These are phyloP conservation scores for Irpex rosettiformis DNA, from an alignment of 1,284 basidiomycete genomes.

Conservation along the genomic window DNA sequence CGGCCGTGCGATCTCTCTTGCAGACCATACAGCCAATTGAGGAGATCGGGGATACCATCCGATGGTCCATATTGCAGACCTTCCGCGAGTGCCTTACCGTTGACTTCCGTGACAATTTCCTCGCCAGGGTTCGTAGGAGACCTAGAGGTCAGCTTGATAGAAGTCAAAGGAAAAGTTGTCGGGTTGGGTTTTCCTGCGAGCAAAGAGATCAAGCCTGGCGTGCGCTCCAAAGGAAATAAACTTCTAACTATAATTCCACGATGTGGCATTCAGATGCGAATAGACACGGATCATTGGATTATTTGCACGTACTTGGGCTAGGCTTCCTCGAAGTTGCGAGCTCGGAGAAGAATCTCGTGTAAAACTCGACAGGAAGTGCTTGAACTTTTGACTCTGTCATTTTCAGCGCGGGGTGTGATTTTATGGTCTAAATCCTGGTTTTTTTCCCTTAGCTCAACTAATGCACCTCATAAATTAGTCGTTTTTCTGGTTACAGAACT, in stretches of 20 bases:
- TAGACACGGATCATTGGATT: not conserved
- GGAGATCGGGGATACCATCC: constrained; percentile 60
- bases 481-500: no score
- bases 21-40: constrained; percentile 64
- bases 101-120: constrained; percentile 47
- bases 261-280: not conserved
- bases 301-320: constrained; percentile 51
- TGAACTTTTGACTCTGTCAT: constrained; percentile 1
- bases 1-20: constrained; percentile 67
- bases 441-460: no score
- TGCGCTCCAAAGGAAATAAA: constrained; percentile 74
- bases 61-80: constrained; percentile 82
- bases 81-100: constrained; percentile 52
- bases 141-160: constrained; percentile 57
- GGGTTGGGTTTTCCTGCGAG: constrained; percentile 89
- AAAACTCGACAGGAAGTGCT: constrained; percentile 45
- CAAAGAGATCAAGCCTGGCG: constrained; percentile 82
- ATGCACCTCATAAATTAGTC: no score
- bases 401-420: no score
- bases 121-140: constrained; percentile 42
- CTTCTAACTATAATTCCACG: constrained; percentile 28
- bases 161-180: constrained; percentile 86
- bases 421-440: no score
- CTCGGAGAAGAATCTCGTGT: constrained; percentile 53
- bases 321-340: constrained; percentile 55